Conservation (phyloP, 2,329 filamentous ascomycete genomes). For the Fusarium hainanense region DNA sequence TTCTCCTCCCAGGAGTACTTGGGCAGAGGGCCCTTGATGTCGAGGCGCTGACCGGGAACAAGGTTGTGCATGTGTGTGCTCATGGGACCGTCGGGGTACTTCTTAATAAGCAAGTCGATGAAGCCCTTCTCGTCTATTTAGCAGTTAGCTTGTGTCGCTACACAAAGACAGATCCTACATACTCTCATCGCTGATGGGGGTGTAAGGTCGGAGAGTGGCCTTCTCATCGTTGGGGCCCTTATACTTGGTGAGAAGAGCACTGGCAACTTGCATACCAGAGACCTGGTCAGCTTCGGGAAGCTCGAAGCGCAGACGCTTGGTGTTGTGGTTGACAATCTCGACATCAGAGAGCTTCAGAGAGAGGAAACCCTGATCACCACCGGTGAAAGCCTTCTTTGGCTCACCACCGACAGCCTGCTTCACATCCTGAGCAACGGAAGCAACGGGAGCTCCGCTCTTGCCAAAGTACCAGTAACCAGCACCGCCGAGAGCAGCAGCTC, state of each 20-base stretch:
- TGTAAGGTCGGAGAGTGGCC: slow-evolving; percentile 91
- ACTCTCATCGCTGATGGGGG: slow-evolving; percentile 89
- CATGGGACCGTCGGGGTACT: slow-evolving; percentile 92
- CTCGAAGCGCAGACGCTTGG: slow-evolving; percentile 90
- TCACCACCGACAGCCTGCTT: slow-evolving; percentile 63
- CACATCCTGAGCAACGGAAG: slow-evolving; percentile 64
- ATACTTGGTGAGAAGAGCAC: slow-evolving; percentile 92
- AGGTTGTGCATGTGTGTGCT: slow-evolving; percentile 87
- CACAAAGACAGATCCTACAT: slow-evolving; percentile 40
- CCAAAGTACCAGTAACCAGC: slow-evolving; percentile 68
- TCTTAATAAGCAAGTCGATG: slow-evolving; percentile 91
- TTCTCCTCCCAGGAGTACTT: slow-evolving; percentile 92
- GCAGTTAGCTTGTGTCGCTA: slow-evolving; percentile 17
- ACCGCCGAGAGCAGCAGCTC: slow-evolving; percentile 68
- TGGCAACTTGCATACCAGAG: slow-evolving; percentile 83
- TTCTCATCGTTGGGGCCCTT: slow-evolving; percentile 86
- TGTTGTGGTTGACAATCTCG: slow-evolving; percentile 90
- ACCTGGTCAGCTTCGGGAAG: slow-evolving; percentile 86
- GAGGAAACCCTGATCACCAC: slow-evolving; percentile 90
- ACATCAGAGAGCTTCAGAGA: slow-evolving; percentile 82
- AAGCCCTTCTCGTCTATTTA: slow-evolving; percentile 77
- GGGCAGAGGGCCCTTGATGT: slow-evolving; percentile 94
- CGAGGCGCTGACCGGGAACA: slow-evolving; percentile 81
- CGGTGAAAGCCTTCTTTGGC: slow-evolving; percentile 70
- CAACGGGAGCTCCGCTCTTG: slow-evolving; percentile 57